Percentiles rank a stretch among this genome's conserved stretches.
phyloP scores from a whole-genome alignment of 2,329 filamentous ascomycete genomes.

The Microsporum ferrugineum region DNA sequence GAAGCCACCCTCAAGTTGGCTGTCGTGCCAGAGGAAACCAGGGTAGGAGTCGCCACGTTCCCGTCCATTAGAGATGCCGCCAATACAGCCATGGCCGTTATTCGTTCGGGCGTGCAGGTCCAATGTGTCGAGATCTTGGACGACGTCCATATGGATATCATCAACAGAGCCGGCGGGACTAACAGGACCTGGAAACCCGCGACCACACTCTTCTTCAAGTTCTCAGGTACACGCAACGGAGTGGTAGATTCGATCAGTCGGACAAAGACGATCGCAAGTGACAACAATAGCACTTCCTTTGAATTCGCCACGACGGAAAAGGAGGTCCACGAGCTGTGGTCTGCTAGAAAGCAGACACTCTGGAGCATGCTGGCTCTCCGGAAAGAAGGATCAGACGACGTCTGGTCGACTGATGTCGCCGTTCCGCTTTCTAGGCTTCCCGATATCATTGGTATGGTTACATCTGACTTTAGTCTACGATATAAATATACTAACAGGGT shows the following conservation, averaged over 20 bases:
- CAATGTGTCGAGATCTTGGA: conserved; percentile 56
- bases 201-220: conserved; percentile 39
- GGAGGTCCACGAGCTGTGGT: conserved; percentile 48
- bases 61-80: conserved; percentile 50
- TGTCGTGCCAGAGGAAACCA: conserved; percentile 50
- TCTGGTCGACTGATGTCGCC: conserved; percentile 52
- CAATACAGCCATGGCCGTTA: conserved; percentile 51
- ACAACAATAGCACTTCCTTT: conserved; percentile 45
- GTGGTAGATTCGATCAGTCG: conserved; percentile 64
- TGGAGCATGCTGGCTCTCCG: conserved; percentile 51
- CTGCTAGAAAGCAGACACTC: conserved; percentile 48
- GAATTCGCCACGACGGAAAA: conserved; percentile 44
- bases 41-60: conserved; percentile 54
- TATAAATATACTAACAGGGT: conserved; percentile 11
- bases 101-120: conserved; percentile 53
- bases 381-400: conserved; percentile 42
- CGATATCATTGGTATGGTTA: conserved; percentile 46
- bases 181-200: conserved; percentile 36
- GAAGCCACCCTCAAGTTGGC: conserved; percentile 59
- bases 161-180: conserved; percentile 54
- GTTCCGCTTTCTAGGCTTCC: conserved; percentile 50
- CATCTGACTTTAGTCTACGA: neutral
- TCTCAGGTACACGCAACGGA: conserved; percentile 66
- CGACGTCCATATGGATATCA: conserved; percentile 52
- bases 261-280: conserved; percentile 56